Evolutionary conservation across 2,329 filamentous ascomycete genomes (phyloP).

Genomic region (Orbilia brochopaga): DNA sequence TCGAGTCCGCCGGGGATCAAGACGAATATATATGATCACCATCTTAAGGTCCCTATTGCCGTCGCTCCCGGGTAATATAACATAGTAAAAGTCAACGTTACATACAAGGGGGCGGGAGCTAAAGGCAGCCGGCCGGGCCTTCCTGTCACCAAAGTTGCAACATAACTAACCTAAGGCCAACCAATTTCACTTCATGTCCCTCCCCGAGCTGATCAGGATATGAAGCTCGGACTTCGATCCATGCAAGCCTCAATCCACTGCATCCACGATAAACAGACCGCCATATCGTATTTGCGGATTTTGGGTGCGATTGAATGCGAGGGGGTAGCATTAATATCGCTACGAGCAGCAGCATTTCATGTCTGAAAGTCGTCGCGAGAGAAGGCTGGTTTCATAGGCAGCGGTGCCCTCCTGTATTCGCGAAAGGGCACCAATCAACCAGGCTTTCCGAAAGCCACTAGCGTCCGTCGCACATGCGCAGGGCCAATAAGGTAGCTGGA

Average conservation of each 20-base stretch:
- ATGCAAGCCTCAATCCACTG: no score
- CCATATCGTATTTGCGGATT: not conserved
- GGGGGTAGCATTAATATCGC: no score
- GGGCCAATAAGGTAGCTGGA: not conserved
- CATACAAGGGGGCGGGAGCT: no score
- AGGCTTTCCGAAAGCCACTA: not conserved
- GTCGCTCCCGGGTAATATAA: no score
- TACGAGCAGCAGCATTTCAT: no score
- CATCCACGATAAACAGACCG: no score
- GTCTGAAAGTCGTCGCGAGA: no score
- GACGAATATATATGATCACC: not conserved
- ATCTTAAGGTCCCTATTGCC: not conserved
- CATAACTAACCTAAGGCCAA: not conserved
- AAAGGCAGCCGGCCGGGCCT: not conserved
- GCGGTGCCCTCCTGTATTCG: conserved; percentile 19
- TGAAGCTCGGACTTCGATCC: not conserved
- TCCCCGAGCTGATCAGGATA: not conserved
- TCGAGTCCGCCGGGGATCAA: not conserved
- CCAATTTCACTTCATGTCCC: not conserved
- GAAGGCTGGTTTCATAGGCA: conserved; percentile 5
- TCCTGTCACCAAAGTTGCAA: not conserved
- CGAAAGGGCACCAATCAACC: conserved; percentile 43
- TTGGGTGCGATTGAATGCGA: not conserved
- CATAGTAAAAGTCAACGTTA: no score
- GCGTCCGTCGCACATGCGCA: not conserved